Percentiles rank a stretch among this genome's conserved stretches.
phyloP scores from a whole-genome alignment of 2,329 filamentous ascomycete species.

The Fusarium oligoseptatum region DNA sequence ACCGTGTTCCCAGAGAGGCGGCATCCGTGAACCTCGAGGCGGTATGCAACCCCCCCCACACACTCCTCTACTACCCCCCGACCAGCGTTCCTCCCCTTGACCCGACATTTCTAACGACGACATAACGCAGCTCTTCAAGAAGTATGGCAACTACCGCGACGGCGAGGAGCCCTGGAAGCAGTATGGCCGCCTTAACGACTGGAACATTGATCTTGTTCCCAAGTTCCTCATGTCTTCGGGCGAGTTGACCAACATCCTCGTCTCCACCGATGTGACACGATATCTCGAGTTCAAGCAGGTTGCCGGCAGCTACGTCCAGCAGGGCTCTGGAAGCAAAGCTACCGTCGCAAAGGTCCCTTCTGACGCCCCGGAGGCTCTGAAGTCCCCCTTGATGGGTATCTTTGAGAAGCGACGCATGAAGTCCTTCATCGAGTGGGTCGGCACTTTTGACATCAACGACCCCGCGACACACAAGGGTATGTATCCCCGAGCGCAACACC shows the following conservation, averaged over 20 bases:
- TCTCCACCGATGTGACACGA: slow-evolving; percentile 91
- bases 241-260: slow-evolving; percentile 97
- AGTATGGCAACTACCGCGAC: slow-evolving; percentile 84
- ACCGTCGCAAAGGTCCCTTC: slow-evolving; percentile 98
- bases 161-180: slow-evolving; percentile 97
- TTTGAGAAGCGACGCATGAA: slow-evolving; percentile 98
- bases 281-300: slow-evolving; percentile 96
- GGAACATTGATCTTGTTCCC: slow-evolving; percentile 98
- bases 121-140: slow-evolving; percentile 85
- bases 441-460: slow-evolving; percentile 85
- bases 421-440: slow-evolving; percentile 96
- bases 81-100: slow-evolving; percentile 28
- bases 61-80: slow-evolving; percentile 12
- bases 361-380: slow-evolving; percentile 89
- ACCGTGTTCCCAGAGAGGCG: slow-evolving; percentile 74
- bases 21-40: slow-evolving; percentile 97
- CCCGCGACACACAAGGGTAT: slow-evolving; percentile 89
- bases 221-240: slow-evolving; percentile 99
- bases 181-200: slow-evolving; percentile 96
- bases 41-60: slow-evolving; percentile 63
- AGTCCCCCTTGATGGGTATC: slow-evolving; percentile 94
- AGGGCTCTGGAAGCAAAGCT: slow-evolving; percentile 83
- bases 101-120: slow-evolving; percentile 40
- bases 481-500: slow-evolving; percentile 41
- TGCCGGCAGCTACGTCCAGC: slow-evolving; percentile 95